phyloP scores from a whole-genome alignment of 1,284 basidiomycete species.

The Tilletiopsis washingtonensis region DNA sequence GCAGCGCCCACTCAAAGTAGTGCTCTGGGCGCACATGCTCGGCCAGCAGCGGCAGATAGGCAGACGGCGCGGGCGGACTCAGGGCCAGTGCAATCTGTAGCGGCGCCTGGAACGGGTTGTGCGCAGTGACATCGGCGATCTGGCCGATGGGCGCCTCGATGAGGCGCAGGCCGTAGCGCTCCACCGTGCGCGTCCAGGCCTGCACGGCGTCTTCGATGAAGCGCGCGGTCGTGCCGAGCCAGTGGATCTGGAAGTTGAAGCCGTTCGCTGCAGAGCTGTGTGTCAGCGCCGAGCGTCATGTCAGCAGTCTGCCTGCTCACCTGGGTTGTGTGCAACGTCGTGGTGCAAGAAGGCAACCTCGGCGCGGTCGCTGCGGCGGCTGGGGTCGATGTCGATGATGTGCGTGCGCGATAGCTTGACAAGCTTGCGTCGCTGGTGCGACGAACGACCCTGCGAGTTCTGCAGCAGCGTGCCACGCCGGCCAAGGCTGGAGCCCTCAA shows the following conservation, averaged over 20 bases:
- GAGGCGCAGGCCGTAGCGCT: conserved; percentile 81
- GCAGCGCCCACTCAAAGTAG: conserved; percentile 41
- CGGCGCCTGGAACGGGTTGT: conserved; percentile 45
- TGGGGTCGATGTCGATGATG: conserved; percentile 42
- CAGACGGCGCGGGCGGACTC: conserved; percentile 28
- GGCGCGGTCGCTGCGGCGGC: conserved; percentile 34
- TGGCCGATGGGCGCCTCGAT: conserved; percentile 59
- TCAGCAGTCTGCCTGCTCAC: too few relatives aligned
- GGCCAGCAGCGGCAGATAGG: conserved; percentile 24
- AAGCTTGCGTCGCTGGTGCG: not conserved
- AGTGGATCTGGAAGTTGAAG: conserved; percentile 67
- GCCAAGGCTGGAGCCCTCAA: too few relatives aligned
- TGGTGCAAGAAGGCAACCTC: conserved; percentile 45
- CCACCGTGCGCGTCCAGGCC: conserved; percentile 74
- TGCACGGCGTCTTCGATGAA: conserved; percentile 83
- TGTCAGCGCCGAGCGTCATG: not conserved
- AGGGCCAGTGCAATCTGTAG: conserved; percentile 38
- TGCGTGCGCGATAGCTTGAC: conserved; percentile 13
- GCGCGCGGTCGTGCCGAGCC: conserved; percentile 94
- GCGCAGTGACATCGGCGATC: conserved; percentile 40
- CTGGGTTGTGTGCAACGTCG: conserved; percentile 46
- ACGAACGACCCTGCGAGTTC: too few relatives aligned
- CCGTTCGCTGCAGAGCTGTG: too few relatives aligned
- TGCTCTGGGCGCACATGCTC: conserved; percentile 11
- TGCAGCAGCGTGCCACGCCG: too few relatives aligned